A percentile compares a stretch with the other conserved stretches of the same genome.
These are phyloP conservation scores for Rubia yunnanensis DNA, from an alignment of 257 asterid species.

Conservation along the genomic window DNA sequence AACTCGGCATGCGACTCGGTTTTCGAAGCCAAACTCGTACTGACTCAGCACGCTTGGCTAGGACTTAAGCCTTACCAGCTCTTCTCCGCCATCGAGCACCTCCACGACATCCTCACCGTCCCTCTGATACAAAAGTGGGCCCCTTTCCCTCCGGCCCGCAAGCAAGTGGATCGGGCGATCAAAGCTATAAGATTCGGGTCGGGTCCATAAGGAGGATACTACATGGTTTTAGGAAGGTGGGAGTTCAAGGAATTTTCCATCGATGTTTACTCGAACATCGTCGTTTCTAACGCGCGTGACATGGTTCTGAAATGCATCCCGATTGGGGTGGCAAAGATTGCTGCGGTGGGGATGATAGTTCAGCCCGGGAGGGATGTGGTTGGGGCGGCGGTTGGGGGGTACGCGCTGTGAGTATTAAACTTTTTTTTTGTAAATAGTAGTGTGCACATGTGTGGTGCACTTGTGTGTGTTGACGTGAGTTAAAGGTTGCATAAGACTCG, in stretches of 20 bases:
- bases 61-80: conserved; percentile 78
- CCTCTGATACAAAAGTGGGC: conserved; percentile 58
- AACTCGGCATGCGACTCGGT: conserved; percentile 50
- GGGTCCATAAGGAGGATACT: conserved; percentile 16
- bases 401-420: too few relatives aligned
- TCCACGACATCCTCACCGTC: conserved; percentile 39
- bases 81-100: conserved; percentile 49
- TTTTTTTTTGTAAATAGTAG: too few relatives aligned
- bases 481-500: too few relatives aligned
- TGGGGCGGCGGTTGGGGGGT: conserved; percentile 62
- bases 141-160: conserved; percentile 44
- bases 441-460: too few relatives aligned
- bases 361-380: conserved; percentile 43
- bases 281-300: conserved; percentile 32
- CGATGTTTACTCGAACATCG: conserved; percentile 44
- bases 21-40: conserved; percentile 45
- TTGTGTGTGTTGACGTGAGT: too few relatives aligned
- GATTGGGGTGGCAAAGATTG: conserved; percentile 61
- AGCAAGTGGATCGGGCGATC: conserved; percentile 51
- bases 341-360: conserved; percentile 48
- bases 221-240: conserved; percentile 29
- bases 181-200: conserved; percentile 16
- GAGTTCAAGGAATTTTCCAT: conserved; percentile 50
- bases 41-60: conserved; percentile 61
- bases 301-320: conserved; percentile 47